Percentiles rank a stretch among this genome's conserved stretches.
phyloP scores from a whole-genome alignment of 148 eudicot genomes.

The Selenicereus undatus region DNA sequence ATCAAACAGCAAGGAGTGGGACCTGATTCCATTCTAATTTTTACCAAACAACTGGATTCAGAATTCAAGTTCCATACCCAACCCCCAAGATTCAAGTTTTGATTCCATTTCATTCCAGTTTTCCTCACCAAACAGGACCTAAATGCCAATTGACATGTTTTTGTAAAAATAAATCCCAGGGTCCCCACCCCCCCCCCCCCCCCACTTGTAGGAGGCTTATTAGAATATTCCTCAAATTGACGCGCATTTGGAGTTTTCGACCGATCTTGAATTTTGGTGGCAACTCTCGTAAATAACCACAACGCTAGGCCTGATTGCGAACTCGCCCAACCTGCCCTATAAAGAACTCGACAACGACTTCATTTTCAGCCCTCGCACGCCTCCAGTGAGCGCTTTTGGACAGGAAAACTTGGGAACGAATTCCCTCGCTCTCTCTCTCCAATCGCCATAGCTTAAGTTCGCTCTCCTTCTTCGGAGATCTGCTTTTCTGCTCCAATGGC shows the following conservation, averaged over 20 bases:
- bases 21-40: no score
- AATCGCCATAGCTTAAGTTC: background rate
- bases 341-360: background rate
- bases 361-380: background rate
- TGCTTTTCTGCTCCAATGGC: slow-evolving; percentile 28
- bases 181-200: no score
- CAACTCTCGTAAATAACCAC: background rate
- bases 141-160: background rate
- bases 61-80: no score
- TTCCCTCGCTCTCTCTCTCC: background rate
- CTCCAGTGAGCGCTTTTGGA: background rate
- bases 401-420: background rate
- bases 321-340: background rate
- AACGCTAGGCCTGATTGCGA: background rate
- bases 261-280: background rate
- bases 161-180: background rate
- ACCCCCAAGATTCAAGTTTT: no score
- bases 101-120: no score
- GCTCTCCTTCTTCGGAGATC: background rate
- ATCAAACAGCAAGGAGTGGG: no score
- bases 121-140: no score
- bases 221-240: slow-evolving; percentile 18
- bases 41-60: no score
- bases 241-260: background rate
- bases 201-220: background rate